phyloP scores from a whole-genome alignment of 2,329 filamentous ascomycete genomes.

The Cytospora schulzeri region DNA sequence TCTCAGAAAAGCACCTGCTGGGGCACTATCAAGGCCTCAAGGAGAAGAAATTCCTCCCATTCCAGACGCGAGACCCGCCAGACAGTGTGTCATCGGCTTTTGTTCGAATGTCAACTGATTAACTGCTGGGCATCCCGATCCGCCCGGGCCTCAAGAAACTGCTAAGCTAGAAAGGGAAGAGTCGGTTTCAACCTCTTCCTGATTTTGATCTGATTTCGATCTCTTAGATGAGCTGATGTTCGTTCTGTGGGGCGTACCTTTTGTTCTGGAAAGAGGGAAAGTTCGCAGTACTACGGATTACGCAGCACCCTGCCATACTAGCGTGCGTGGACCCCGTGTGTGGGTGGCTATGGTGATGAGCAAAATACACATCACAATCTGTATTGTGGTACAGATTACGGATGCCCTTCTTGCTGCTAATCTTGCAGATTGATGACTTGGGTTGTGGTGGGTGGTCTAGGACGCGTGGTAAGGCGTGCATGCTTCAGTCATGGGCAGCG shows the following conservation, averaged over 20 bases:
- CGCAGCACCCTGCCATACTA: too few species aligned
- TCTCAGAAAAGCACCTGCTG: background rate
- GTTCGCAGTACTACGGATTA: background rate
- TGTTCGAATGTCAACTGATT: background rate
- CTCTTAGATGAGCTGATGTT: constrained; percentile 16
- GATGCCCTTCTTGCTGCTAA: background rate
- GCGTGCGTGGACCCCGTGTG: background rate
- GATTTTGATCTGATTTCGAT: too few species aligned
- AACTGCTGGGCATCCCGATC: background rate
- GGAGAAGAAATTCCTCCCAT: background rate
- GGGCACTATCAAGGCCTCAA: background rate
- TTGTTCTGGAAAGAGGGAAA: background rate
- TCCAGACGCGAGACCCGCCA: background rate
- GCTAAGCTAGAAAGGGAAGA: constrained; percentile 5
- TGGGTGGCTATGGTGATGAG: background rate
- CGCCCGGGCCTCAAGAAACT: background rate
- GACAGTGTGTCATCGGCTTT: background rate
- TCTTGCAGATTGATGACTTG: background rate
- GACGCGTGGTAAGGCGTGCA: too few species aligned
- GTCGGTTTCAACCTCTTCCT: constrained; percentile 5
- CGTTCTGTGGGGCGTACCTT: constrained; percentile 17
- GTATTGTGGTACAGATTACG: background rate
- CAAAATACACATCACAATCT: background rate
- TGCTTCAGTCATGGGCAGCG: too few species aligned
- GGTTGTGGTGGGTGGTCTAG: too few species aligned